Base-by-base conservation (phyloP, 1,284 basidiomycete species). In the Ustilago trichophora region DNA sequence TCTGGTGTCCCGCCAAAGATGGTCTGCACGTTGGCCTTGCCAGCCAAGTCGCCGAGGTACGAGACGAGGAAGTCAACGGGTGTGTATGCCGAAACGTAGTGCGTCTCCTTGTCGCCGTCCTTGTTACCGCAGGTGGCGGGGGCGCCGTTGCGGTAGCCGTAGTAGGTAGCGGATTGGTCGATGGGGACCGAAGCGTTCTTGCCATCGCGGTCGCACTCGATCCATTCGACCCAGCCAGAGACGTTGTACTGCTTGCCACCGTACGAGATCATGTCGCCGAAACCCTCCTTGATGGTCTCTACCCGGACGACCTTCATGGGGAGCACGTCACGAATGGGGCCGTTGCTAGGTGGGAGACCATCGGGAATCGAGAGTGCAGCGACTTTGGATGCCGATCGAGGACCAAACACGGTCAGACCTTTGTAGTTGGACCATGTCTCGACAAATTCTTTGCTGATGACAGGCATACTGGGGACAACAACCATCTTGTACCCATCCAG, bases 211-310 rank as follows among this genome's bases (percentile, higher is more conserved):
- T 51, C 38, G 50, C 71, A 73, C 31, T 71, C 57, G 49, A 73
- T 57, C 71, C 71, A 73, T 25, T 73, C 71, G 26, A 57, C 50
- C 71, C 71, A 73, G 19, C 57, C 54, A 8, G 48, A 53, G 11
- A 71, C 59, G 49, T 56, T 52, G 57, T 71, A 71, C 44, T 55
- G 36, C 33, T 51, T 9, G 18, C 55, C 68, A 8, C 22, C n/a
- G 41, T 67, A 67, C 18, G 64, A 44, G 36, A 67, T 60, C 52
- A 48, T 51, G 34, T 67, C 64, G 9, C 64, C 57, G 38, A 67
- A 60, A 9, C 62, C 63, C 24, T 48, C 40, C 40, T 57, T 55
- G 48, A 63, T 55, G 8, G 58, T 59, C 46, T 73, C 71, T 32
- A 70, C 65, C 4, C 71, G 60, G 2, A 33, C 37, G 15, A 73